These are phyloP conservation scores for Plasmopara halstedii DNA, from an alignment of 352 stramenopile genomes.

Conservation along the genomic window DNA sequence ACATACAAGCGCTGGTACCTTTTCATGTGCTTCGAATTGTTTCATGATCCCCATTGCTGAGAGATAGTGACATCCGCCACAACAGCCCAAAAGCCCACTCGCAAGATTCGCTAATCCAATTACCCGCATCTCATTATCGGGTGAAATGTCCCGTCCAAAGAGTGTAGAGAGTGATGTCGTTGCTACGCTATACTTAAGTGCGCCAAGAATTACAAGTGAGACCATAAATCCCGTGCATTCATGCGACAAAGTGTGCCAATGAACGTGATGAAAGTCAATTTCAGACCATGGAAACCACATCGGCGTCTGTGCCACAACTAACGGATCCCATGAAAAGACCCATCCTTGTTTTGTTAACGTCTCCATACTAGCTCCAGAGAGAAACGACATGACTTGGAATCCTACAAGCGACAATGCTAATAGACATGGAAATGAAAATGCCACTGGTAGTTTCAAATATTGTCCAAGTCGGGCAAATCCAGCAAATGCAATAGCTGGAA, in stretches of 20 bases:
- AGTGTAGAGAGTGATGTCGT: constrained; percentile 75
- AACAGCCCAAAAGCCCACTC: constrained; percentile 56
- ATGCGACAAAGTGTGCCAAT: constrained; percentile 47
- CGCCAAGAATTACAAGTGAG: constrained; percentile 63
- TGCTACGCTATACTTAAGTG: constrained; percentile 75
- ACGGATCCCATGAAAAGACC: constrained; percentile 61
- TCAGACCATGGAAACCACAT: constrained; percentile 74
- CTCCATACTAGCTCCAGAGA: constrained; percentile 30
- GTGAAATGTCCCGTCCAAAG: constrained; percentile 69
- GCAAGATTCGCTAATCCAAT: constrained; percentile 71
- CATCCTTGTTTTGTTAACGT: constrained; percentile 26
- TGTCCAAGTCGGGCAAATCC: constrained; percentile 44
- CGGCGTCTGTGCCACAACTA: constrained; percentile 53
- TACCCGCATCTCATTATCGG: constrained; percentile 72
- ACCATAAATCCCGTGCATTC: constrained; percentile 60
- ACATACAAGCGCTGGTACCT: constrained; percentile 64
- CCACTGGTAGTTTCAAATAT: constrained; percentile 52
- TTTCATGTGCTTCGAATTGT: constrained; percentile 74
- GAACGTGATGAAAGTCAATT: constrained; percentile 53
- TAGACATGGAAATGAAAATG: constrained; percentile 65
- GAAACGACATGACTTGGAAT: constrained; percentile 42
- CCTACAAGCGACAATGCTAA: constrained; percentile 47
- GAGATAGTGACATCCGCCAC: constrained; percentile 71
- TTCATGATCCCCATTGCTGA: constrained; percentile 83
- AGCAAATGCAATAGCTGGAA: constrained; percentile 57